Percentiles rank a stretch among this genome's conserved stretches.
Evolutionary conservation across 2,329 filamentous ascomycete genomes (phyloP).

Genomic region (Colletotrichum scovillei): DNA sequence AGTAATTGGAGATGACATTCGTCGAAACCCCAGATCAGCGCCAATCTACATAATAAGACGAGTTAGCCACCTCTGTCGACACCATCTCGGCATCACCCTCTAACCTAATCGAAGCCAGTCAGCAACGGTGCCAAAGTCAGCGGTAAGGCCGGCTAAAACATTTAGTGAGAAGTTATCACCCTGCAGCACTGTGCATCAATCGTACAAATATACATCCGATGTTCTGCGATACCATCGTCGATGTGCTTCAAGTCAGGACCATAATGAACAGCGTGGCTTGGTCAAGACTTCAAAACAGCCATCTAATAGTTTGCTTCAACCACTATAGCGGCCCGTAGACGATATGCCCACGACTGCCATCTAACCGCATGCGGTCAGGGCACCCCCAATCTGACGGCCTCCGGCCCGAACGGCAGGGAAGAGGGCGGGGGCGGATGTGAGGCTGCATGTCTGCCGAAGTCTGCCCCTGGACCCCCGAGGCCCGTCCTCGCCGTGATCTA

Average conservation of each 20-base stretch:
- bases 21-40: not conserved
- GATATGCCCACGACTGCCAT: not conserved
- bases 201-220: not conserved
- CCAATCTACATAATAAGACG: not conserved
- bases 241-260: not conserved
- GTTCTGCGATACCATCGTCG: not conserved
- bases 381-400: not conserved
- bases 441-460: constrained; percentile 16
- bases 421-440: not conserved
- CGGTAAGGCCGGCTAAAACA: not conserved
- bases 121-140: not conserved
- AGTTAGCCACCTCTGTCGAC: not conserved
- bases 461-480: not conserved
- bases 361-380: not conserved
- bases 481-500: not conserved
- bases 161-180: not conserved
- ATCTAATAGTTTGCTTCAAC: not conserved
- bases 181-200: not conserved
- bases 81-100: not conserved
- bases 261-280: too few species aligned
- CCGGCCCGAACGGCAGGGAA: not conserved
- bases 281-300: not conserved
- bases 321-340: too few species aligned
- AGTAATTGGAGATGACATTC: too few species aligned
- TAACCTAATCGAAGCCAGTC: not conserved